These are phyloP conservation scores for Seminavis robusta DNA, from an alignment of 108 stramenopile genomes.

Conservation along the genomic window DNA sequence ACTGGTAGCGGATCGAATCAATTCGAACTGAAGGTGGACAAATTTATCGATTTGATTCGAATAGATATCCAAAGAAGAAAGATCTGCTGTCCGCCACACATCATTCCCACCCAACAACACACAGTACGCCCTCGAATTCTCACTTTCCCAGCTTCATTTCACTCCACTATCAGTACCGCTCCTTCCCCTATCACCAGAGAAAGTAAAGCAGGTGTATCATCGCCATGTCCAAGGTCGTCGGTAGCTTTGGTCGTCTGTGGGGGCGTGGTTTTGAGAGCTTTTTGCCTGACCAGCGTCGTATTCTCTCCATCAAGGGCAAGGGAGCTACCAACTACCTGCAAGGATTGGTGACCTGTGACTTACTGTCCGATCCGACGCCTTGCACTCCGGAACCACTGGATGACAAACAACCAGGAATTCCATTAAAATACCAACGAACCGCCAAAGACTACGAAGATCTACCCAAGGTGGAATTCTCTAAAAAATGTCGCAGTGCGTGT, in stretches of 20 bases:
- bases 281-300: constrained; percentile 40
- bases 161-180: too few species aligned
- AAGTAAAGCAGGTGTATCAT: too few species aligned
- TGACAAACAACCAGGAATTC: not conserved
- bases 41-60: too few species aligned
- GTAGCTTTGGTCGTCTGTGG: constrained; percentile 74
- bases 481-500: constrained; percentile 57
- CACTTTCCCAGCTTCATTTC: too few species aligned
- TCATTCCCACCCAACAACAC: too few species aligned
- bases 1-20: too few species aligned
- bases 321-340: constrained; percentile 74
- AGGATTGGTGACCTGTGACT: constrained; percentile 74
- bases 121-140: too few species aligned
- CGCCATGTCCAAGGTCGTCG: constrained; percentile 16
- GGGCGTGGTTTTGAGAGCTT: constrained; percentile 79
- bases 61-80: too few species aligned
- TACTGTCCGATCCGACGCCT: constrained; percentile 40
- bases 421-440: constrained; percentile 1
- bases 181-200: too few species aligned
- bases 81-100: too few species aligned
- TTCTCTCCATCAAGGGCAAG: constrained; percentile 67
- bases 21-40: too few species aligned
- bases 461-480: constrained; percentile 50
- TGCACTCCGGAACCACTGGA: constrained; percentile 23
- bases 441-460: too few species aligned